Base-by-base conservation (phyloP, 257 asterid species). In the Orobanche coerulescens region DNA sequence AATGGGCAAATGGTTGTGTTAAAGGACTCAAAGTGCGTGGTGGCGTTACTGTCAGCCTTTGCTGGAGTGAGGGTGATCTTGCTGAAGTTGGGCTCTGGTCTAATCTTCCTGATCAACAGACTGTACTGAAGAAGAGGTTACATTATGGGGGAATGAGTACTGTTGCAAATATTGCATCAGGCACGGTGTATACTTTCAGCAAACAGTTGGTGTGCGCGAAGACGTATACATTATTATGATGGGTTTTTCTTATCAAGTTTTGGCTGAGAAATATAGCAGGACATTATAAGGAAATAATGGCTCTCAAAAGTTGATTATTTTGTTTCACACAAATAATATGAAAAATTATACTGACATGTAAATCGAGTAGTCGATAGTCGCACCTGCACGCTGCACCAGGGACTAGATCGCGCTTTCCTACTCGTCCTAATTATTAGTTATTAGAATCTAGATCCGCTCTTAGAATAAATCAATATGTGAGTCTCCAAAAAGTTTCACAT, bases 21-120 rank as follows among this genome's bases (percentile, higher is more conserved):
- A 81, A 76, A 68, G 95, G 95, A 4, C 71, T 88, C 56, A 85
- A 78, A 62, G 88, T 81, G 3, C 82, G 86, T 2, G 93, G 96
- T 0, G 84, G 87, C 1, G 60, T 85, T 7, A 76, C 82, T 0
- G 80, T 83, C 22, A 67, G 86, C 75, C 14, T 88, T 3, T 81
- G 88, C 70, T 88, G 94, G 96, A 80, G 47, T 2, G 85, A 44
- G 65, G 96, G 95, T 52, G 73, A 81, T 9, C 86, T 88, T 60
- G 76, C 75, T 22, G 72, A 88, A 71, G 68, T 81, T 11, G 85
- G 83, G n/a, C 28, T 88, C 11, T 82, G 92, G 92, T 76, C 16
- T 10, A 30, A 9, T 12, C 14, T 10, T 40, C 92, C 4, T 30
- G 0, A 56, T 26, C 31, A 49, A 58, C 55, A 76, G 69, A 53